Base-by-base conservation (phyloP, 2,329 filamentous ascomycete genomes). In the Fusarium scirpi region DNA sequence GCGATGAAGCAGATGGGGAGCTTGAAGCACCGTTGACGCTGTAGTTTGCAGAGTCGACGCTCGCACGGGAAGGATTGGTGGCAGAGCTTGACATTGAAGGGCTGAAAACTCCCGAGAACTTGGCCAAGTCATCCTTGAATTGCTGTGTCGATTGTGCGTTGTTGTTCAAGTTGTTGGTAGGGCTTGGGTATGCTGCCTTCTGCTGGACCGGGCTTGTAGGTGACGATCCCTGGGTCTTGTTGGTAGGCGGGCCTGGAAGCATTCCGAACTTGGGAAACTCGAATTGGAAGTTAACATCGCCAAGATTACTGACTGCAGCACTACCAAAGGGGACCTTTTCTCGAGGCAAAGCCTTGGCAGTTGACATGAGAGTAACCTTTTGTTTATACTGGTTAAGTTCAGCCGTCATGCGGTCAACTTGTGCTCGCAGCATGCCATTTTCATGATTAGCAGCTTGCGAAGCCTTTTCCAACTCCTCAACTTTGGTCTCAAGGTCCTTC, bases 201-300 rank as follows among this genome's bases (percentile, higher is more conserved):
- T 74, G 71, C 18, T 72, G 75, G 16, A 30, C 16, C n/a, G 80
- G 78, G 66, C 78, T 80, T 15, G 77, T 74, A 10, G 79, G 75
- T 30, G 77, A 78, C n/a, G 79, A 71, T 47, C 72, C 70, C 47
- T 76, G 69, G 8, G 57, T 65, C 60, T 77, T 77, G 63, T 67
- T 76, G 53, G 70, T 64, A 3, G 78, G 73, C 10, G 85, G 82
- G 8, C 86, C 85, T 0, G 87, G 86, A 27, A 97, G 86, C 63
- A 90, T 87, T 48, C 96, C 96, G 76, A 99, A 98, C 78, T 92
- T 94, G 70, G 96, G 95, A 71, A 98, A 98, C 73, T 98, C 95
- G 74, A 99, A 98, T 72, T 95, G 91, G 78, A 98, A 98, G 78
- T 92, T 94, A 78, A 92, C 91, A 68, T 92, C 91, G 75, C 86